Base-by-base conservation (phyloP, 129 eudicot genomes). In the Helichrysum umbraculigerum region DNA sequence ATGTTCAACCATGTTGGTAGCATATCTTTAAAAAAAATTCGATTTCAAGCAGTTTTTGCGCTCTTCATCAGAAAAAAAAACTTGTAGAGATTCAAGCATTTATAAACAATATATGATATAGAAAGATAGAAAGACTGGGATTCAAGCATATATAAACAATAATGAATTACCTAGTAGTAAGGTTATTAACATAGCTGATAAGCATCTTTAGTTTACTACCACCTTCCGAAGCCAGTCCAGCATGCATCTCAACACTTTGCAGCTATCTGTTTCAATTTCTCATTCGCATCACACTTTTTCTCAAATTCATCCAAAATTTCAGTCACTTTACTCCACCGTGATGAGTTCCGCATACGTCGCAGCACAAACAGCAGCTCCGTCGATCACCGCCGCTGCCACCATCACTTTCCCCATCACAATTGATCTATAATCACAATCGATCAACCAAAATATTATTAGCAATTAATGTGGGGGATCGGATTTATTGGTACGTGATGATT, bases 211-310 rank as follows among this genome's bases (percentile, higher is more conserved):
- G 87, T 41, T 84, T 85, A 63, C 91, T 89, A 2, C 90, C 91
- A 66, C 90, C 88, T 71, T 92, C 98, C 11, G 96, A 86, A 4
- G 93, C 96, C 20, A 92, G 82, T 0, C 96, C 98, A 71, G 90
- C 96, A 56, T 89, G 91, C 93, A 92, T 89, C 86, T 92, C 98
- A 22, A 86, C 85, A 10, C 93, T 87, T 89, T 4, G 91, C 98
- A 0, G 96, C 86, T 15, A 92, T 83, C 85, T 86, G 90, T 64
- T 41, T 83, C 77, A 92, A 66, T 56, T 83, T 92, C 5, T 50
- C 51, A 4, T 52, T 88, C 10, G 96, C 84, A 51, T 82, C 87
- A 66, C 91, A 86, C 72, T 83, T 89, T 72, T 87, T 96, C 68
- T 86, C 93, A 73, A 92, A 78, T 56, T 92, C 98, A 54, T 80